Conservation (phyloP, 1,139 yeast genomes). For the Pichia sp. region DNA sequence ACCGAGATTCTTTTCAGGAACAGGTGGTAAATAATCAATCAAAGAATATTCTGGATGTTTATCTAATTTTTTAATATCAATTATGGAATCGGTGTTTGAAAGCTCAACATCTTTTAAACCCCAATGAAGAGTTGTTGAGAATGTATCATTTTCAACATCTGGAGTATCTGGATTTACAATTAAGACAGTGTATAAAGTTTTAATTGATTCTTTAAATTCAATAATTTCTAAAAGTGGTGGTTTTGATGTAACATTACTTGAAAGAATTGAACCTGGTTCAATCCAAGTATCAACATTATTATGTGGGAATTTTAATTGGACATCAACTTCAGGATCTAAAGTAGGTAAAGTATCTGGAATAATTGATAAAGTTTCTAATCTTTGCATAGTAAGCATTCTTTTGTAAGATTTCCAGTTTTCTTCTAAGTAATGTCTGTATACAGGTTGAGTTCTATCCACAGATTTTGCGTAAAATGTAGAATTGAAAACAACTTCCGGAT, state of each 20-base stretch:
- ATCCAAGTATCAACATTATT: conserved; percentile 60
- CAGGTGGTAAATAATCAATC: conserved; percentile 70
- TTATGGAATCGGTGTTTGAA: conserved; percentile 50
- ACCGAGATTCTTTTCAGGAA: conserved; percentile 83
- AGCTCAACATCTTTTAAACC: conserved; percentile 69
- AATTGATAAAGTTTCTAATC: conserved; percentile 77
- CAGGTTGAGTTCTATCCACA: conserved; percentile 69
- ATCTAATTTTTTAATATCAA: conserved; percentile 45
- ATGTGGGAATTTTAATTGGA: conserved; percentile 69
- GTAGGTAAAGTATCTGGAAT: conserved; percentile 95
- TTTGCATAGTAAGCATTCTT: conserved; percentile 74
- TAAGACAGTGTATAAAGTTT: conserved; percentile 61
- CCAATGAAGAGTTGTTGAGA: conserved; percentile 68
- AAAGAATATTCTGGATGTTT: conserved; percentile 41
- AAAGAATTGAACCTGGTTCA: conserved; percentile 70
- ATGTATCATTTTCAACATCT: conserved; percentile 62
- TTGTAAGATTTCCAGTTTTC: conserved; percentile 68
- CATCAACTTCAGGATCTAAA: conserved; percentile 73
- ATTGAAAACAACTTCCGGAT: conserved; percentile 82
- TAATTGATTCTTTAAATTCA: conserved; percentile 56
- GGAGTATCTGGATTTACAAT: conserved; percentile 93
- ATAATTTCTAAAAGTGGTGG: conserved; percentile 74
- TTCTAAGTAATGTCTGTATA: conserved; percentile 63
- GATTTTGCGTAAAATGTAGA: conserved; percentile 40
- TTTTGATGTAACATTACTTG: conserved; percentile 63